phyloP scores from a whole-genome alignment of 75 land plant genomes.

The Chamaecyparis obtusa region DNA sequence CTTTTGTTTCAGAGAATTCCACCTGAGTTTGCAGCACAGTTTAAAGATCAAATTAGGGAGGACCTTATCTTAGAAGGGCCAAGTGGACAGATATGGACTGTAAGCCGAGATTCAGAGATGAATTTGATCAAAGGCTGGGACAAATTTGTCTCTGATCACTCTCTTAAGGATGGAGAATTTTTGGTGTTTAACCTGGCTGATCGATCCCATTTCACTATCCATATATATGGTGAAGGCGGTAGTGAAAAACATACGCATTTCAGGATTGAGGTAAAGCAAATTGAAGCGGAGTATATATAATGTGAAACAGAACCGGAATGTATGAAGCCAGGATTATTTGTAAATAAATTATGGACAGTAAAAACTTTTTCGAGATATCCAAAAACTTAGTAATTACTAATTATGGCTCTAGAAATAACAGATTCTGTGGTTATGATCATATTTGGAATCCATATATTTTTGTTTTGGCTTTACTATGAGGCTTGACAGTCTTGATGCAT shows the following conservation, averaged over 20 bases:
- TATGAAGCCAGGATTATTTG: neutral
- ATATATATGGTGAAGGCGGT: neutral
- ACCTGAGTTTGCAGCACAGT: neutral
- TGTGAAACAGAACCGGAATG: neutral
- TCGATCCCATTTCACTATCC: neutral
- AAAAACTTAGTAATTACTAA: too few relatives aligned
- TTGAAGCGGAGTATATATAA: neutral
- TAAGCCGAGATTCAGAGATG: slow-evolving; percentile 5
- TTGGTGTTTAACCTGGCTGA: neutral
- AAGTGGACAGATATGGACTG: slow-evolving; percentile 7
- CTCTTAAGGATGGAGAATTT: neutral
- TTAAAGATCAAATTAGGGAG: neutral
- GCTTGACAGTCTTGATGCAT: neutral
- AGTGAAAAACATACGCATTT: neutral
- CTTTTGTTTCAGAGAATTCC: slow-evolving; percentile 8
- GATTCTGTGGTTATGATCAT: too few relatives aligned
- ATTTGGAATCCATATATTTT: too few relatives aligned
- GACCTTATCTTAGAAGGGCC: slow-evolving; percentile 8
- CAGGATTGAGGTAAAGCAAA: neutral
- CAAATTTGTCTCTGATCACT: neutral
- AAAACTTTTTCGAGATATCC: too few relatives aligned
- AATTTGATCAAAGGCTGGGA: slow-evolving; percentile 8
- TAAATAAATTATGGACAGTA: too few relatives aligned
- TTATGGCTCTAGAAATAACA: too few relatives aligned
- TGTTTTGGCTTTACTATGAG: too few relatives aligned